A percentile compares a stretch with the other conserved stretches of the same genome.
phyloP scores from a whole-genome alignment of 495 filamentous ascomycete genomes.

The Penicillium pancosmium region DNA sequence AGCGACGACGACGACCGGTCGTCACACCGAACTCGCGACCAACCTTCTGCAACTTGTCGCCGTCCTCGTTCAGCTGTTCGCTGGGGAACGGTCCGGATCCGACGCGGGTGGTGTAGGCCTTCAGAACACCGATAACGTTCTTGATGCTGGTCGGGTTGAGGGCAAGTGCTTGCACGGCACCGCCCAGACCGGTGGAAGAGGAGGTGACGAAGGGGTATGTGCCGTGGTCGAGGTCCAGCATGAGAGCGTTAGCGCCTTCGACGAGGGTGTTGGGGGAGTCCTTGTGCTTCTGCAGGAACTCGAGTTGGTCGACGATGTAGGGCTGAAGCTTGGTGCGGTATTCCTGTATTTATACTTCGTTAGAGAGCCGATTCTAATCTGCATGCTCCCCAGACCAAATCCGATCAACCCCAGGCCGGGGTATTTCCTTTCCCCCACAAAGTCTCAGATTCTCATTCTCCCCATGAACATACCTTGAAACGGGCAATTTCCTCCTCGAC shows the following conservation, averaged over 20 bases:
- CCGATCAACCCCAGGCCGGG: neutral
- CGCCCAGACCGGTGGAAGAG: slow-evolving; percentile 73
- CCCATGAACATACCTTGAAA: slow-evolving; percentile 52
- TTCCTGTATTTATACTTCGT: slow-evolving; percentile 38
- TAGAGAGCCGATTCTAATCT: slow-evolving; percentile 1
- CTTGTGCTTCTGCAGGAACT: slow-evolving; percentile 51
- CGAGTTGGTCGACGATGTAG: slow-evolving; percentile 67
- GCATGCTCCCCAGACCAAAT: neutral
- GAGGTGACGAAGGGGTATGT: slow-evolving; percentile 89
- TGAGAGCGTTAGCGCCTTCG: slow-evolving; percentile 88
- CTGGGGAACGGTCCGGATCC: slow-evolving; percentile 84
- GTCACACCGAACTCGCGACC: slow-evolving; percentile 78
- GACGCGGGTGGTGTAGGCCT: slow-evolving; percentile 78
- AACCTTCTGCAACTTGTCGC: slow-evolving; percentile 64
- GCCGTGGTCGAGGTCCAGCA: slow-evolving; percentile 76
- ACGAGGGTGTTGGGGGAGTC: slow-evolving; percentile 70
- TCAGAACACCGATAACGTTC: slow-evolving; percentile 81
- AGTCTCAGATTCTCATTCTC: neutral
- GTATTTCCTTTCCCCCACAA: neutral
- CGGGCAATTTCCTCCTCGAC: slow-evolving; percentile 77
- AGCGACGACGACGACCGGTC: slow-evolving; percentile 80
- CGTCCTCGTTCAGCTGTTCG: slow-evolving; percentile 69
- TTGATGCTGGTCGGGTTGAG: slow-evolving; percentile 50
- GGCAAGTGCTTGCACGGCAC: slow-evolving; percentile 73
- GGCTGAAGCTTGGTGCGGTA: slow-evolving; percentile 68